These are phyloP conservation scores for Didymella pinodella DNA, from an alignment of 2,329 filamentous ascomycete species.

Conservation along the genomic window DNA sequence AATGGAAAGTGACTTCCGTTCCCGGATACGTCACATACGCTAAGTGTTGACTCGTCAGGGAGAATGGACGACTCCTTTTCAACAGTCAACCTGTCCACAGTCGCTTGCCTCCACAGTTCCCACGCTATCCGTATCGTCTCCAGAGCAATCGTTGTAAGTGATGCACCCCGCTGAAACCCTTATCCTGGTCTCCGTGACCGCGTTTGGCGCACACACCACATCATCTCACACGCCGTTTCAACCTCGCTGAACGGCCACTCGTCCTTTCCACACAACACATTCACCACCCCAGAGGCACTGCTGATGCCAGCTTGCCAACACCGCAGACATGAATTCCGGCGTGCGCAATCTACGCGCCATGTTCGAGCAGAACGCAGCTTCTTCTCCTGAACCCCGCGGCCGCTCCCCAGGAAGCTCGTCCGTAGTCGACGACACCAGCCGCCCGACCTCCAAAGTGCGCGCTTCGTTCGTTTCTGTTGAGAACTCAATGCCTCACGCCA, in stretches of 20 bases:
- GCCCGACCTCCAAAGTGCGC: conserved; percentile 55
- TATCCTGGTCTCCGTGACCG: conserved; percentile 26
- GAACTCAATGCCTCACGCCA: conserved; percentile 45
- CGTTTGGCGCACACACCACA: conserved; percentile 32
- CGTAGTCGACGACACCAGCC: conserved; percentile 40
- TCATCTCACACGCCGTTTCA: conserved; percentile 37
- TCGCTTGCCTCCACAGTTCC: conserved; percentile 10
- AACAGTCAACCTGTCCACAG: conserved; percentile 15
- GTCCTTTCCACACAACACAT: conserved; percentile 28
- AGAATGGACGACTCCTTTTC: conserved; percentile 15
- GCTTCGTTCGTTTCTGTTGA: conserved; percentile 60
- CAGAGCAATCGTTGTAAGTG: conserved; percentile 31
- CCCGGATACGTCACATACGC: conserved; percentile 16
- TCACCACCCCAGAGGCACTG: conserved; percentile 26
- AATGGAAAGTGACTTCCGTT: conserved; percentile 10
- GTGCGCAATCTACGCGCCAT: conserved; percentile 60
- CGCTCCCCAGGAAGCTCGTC: conserved; percentile 52
- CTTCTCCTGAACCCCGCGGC: conserved; percentile 55
- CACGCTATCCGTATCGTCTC: conserved; percentile 19
- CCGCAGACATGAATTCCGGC: conserved; percentile 58
- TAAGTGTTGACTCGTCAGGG: conserved; percentile 17
- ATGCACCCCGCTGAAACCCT: conserved; percentile 24
- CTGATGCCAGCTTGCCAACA: conserved; percentile 36
- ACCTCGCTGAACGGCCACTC: conserved; percentile 20
- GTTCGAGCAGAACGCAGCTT: conserved; percentile 54